Evolutionary conservation across 2,329 filamentous ascomycete genomes (phyloP).

Genomic region (Aspergillus udagawae): DNA sequence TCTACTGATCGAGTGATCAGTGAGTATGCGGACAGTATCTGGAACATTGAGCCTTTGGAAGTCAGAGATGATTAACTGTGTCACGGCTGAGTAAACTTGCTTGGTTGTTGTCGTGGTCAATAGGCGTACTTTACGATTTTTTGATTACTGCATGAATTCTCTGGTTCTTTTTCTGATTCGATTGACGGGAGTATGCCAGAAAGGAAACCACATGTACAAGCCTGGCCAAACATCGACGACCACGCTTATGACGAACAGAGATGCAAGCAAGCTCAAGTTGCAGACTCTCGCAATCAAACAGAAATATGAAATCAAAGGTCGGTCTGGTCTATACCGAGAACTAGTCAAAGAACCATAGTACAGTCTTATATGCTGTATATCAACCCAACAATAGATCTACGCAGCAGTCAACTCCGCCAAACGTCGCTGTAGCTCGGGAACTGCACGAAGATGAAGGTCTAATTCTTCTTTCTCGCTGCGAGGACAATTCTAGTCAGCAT

Average conservation of each 20-base stretch:
- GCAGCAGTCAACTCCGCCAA: constrained; percentile 69
- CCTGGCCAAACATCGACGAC: background rate
- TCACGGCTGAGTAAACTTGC: background rate
- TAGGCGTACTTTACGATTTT: background rate
- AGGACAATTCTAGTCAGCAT: constrained; percentile 12
- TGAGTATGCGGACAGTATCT: constrained; percentile 95
- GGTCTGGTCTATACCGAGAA: no score
- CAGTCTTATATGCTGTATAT: background rate
- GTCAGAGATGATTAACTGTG: constrained; percentile 31
- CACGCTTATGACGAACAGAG: background rate
- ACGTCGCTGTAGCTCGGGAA: constrained; percentile 82
- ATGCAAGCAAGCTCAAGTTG: background rate
- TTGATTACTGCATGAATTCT: background rate
- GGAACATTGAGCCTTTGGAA: constrained; percentile 84
- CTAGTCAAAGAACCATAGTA: background rate
- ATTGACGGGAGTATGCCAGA: background rate
- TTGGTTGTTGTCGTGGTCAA: background rate
- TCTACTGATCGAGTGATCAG: constrained; percentile 91
- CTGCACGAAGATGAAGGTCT: constrained; percentile 75
- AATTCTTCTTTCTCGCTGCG: constrained; percentile 82
- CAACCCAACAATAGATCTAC: constrained; percentile 10
- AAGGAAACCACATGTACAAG: background rate
- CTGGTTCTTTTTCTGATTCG: background rate
- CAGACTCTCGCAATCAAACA: background rate
- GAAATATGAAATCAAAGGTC: background rate